Evolutionary conservation across 1,139 yeast genomes (phyloP).

Genomic region (Pichiaceae sp.): DNA sequence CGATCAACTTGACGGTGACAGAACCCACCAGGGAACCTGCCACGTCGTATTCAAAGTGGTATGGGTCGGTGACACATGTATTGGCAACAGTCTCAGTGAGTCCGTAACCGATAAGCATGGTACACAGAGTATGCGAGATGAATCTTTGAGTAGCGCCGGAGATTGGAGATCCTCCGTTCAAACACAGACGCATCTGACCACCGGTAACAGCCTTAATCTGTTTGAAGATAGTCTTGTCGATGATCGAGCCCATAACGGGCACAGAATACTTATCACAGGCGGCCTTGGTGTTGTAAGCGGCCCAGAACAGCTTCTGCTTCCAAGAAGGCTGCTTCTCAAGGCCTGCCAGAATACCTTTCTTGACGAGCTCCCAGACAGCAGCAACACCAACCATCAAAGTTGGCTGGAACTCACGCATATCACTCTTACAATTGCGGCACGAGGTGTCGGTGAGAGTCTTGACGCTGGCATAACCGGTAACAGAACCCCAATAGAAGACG

Average conservation of each 20-base stretch:
- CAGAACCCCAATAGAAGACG: slow-evolving; percentile 82
- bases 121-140: slow-evolving; percentile 68
- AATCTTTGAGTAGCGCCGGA: slow-evolving; percentile 82
- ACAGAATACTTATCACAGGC: slow-evolving; percentile 53
- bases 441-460: slow-evolving; percentile 83
- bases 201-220: slow-evolving; percentile 94
- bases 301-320: slow-evolving; percentile 83
- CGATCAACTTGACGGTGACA: slow-evolving; percentile 81
- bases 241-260: slow-evolving; percentile 66
- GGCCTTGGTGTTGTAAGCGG: slow-evolving; percentile 68
- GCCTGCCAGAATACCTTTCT: slow-evolving; percentile 84
- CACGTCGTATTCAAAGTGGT: slow-evolving; percentile 59
- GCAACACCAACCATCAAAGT: slow-evolving; percentile 98
- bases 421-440: slow-evolving; percentile 80
- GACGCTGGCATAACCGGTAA: slow-evolving; percentile 85
- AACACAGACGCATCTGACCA: slow-evolving; percentile 63
- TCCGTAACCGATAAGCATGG: slow-evolving; percentile 94
- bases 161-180: slow-evolving; percentile 95
- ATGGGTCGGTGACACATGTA: slow-evolving; percentile 61
- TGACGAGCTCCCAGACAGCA: slow-evolving; percentile 95
- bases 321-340: slow-evolving; percentile 58
- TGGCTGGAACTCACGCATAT: slow-evolving; percentile 80
- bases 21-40: slow-evolving; percentile 82
- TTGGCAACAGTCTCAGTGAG: slow-evolving; percentile 95
- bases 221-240: slow-evolving; percentile 69